Evolutionary conservation across 2,329 filamentous ascomycete genomes (phyloP).

Genomic region (Colletotrichum cordylinicola): DNA sequence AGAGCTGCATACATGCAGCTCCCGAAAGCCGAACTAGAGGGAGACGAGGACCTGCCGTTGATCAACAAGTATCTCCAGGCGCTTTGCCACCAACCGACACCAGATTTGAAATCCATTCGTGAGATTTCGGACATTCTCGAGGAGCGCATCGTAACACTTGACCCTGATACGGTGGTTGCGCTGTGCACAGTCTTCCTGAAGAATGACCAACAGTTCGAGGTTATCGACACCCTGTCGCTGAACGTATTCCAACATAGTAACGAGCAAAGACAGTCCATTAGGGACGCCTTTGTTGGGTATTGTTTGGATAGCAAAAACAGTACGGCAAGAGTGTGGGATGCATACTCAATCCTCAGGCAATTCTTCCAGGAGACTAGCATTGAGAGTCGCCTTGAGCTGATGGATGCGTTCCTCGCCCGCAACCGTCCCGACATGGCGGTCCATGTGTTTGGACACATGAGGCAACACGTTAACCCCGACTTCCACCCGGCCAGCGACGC

Average conservation of each 20-base stretch:
- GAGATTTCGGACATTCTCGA: constrained; percentile 77
- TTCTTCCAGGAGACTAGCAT: constrained; percentile 72
- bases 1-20: constrained; percentile 69
- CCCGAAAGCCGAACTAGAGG: constrained; percentile 51
- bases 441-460: constrained; percentile 92
- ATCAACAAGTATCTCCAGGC: constrained; percentile 77
- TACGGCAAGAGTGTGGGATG: constrained; percentile 68
- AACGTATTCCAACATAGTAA: constrained; percentile 75
- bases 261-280: constrained; percentile 70
- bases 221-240: constrained; percentile 81
- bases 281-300: constrained; percentile 70
- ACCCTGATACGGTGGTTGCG: constrained; percentile 75
- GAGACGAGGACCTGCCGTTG: constrained; percentile 64
- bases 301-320: constrained; percentile 67
- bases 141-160: constrained; percentile 71
- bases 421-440: constrained; percentile 83
- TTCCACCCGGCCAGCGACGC: constrained; percentile 74
- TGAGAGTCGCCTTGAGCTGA: constrained; percentile 71
- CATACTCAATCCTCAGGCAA: constrained; percentile 69
- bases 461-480: constrained; percentile 68
- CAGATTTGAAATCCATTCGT: constrained; percentile 74
- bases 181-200: constrained; percentile 78
- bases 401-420: constrained; percentile 82
- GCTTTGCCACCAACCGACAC: constrained; percentile 64
- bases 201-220: constrained; percentile 78